These are phyloP conservation scores for Hypoxylon sp. DNA, from an alignment of 2,329 filamentous ascomycete species.

Conservation along the genomic window DNA sequence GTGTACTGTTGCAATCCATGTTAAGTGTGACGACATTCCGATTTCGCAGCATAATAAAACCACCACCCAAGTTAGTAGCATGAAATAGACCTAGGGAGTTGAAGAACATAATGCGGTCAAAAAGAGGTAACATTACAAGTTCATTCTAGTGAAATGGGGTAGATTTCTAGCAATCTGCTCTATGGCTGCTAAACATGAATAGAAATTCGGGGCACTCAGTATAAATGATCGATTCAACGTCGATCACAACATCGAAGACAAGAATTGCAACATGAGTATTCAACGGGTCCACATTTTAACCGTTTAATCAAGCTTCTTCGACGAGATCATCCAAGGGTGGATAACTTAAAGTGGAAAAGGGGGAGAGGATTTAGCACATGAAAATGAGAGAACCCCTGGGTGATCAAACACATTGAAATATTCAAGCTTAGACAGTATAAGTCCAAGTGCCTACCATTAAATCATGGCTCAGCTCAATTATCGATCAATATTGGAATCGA, in stretches of 20 bases:
- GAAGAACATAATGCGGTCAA: neutral
- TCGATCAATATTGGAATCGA: too few relatives aligned
- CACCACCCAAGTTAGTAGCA: neutral
- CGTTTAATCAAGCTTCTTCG: constrained; percentile 1
- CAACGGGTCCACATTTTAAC: constrained; percentile 11
- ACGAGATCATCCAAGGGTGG: neutral
- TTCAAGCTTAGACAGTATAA: too few relatives aligned
- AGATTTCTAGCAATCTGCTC: neutral
- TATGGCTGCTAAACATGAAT: neutral
- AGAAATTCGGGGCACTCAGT: neutral
- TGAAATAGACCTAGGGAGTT: neutral
- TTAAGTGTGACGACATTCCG: constrained; percentile 15
- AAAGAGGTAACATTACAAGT: neutral
- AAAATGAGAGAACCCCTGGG: neutral
- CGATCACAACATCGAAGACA: constrained; percentile 16
- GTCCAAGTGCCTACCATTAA: too few relatives aligned
- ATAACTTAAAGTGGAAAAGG: neutral
- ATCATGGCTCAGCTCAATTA: too few relatives aligned
- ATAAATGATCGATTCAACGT: neutral
- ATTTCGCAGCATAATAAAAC: constrained; percentile 5
- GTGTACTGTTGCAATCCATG: constrained; percentile 34
- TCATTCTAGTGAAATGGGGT: neutral
- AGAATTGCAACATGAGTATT: constrained; percentile 16
- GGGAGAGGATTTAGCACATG: neutral
- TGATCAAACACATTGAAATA: too few relatives aligned